Evolutionary conservation across 805 yeast genomes (phyloP), one percentile per base, ranked within the genome.

Genomic region (Limtongia smithiae): DNA sequence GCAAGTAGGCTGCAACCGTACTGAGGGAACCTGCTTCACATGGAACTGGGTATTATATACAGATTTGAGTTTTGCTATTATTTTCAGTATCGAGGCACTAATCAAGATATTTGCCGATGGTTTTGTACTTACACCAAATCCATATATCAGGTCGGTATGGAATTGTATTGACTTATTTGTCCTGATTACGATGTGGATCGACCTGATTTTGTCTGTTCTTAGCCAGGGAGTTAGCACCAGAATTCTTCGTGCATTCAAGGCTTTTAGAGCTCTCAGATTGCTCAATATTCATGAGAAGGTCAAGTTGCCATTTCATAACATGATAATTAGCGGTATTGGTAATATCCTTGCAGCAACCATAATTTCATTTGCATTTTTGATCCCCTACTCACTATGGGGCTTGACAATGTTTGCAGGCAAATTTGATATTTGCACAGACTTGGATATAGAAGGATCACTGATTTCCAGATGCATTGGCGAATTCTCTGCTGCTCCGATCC

Each of bases 351-450:
- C 79, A 50, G 88, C 89, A 3, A 71, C 74, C 7, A 73, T 82
- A 3, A 70, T 83, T 36, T 81, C 95, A 0, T 66, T 87, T 39
- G 79, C 89, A 33, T 74, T 91, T 58, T 67, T 93, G 35, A 69
- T 86, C 43, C 98, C 98, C 0, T 91, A 86, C 60, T 73, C 96
- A 1, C 77, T 89, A 2, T 91, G 97, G 97, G 97, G 96, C 0
- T 66, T 89, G 56, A 84, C 81, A 53, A 69, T 91, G 2, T 89
- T 91, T 65, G 73, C 75, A 48, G 91, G 90, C 0, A 73, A 87
- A 48, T 66, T 91, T 43, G 84, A 85, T 0, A 68, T 68, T 17
- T 91, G 98, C 64, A 71, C 79, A 30, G 97, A 91, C 63, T 64
- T 64, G 5, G 46, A 54, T 20, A 65, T 57, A 0, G 64, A 65